These are phyloP conservation scores for Tetradesmus obliquus DNA, from an alignment of 139 green algal genomes.

Conservation along the genomic window DNA sequence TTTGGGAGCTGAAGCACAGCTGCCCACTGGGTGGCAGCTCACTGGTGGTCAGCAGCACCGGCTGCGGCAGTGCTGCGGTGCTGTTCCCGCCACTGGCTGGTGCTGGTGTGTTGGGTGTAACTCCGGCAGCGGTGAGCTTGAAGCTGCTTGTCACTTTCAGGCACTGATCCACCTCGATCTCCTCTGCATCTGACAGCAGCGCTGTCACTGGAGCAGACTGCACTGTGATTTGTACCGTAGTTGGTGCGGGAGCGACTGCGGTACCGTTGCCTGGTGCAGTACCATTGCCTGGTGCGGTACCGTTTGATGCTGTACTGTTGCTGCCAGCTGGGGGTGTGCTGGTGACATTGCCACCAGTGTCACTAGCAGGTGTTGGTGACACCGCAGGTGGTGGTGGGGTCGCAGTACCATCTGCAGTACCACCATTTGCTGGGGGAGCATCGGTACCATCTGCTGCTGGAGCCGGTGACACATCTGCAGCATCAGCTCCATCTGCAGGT, in stretches of 20 bases:
- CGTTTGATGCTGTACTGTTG: neutral
- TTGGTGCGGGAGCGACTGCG: neutral
- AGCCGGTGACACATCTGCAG: neutral
- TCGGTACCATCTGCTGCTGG: neutral
- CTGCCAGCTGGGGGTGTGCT: neutral
- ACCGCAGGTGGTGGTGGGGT: neutral
- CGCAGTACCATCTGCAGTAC: neutral
- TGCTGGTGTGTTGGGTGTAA: neutral
- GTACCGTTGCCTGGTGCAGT: neutral
- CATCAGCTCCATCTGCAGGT: neutral
- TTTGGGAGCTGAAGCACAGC: neutral
- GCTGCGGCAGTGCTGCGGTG: neutral
- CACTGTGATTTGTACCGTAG: neutral
- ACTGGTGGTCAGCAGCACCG: neutral
- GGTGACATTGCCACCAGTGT: neutral
- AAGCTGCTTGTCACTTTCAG: neutral
- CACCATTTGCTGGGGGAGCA: neutral
- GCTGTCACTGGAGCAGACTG: neutral
- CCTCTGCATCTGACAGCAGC: neutral
- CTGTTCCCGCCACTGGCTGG: neutral
- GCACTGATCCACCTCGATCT: neutral
- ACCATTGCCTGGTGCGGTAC: neutral
- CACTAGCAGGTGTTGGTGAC: neutral
- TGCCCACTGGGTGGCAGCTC: neutral
- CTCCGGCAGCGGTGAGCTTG: neutral